These are phyloP conservation scores for Epichloe baconii DNA, from an alignment of 2,329 filamentous ascomycete species.

Conservation along the genomic window DNA sequence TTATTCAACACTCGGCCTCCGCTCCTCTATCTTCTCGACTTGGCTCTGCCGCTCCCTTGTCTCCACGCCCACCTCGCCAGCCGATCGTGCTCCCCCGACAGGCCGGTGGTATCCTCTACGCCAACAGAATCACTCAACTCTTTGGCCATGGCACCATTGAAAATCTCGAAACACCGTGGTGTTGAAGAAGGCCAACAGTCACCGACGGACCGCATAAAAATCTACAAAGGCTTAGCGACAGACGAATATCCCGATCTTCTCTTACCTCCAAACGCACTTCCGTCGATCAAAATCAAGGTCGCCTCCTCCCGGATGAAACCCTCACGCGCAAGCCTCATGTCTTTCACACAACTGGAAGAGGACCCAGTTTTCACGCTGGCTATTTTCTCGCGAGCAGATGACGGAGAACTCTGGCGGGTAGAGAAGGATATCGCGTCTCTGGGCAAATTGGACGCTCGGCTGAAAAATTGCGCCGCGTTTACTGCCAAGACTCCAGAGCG, in stretches of 20 bases:
- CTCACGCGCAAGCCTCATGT: slow-evolving; percentile 73
- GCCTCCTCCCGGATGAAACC: slow-evolving; percentile 92
- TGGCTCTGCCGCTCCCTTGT: slow-evolving; percentile 43
- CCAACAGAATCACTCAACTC: slow-evolving; percentile 6
- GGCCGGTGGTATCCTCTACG: slow-evolving; percentile 45
- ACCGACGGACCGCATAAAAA: slow-evolving; percentile 32
- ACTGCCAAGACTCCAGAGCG: slow-evolving; percentile 70
- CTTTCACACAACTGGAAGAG: slow-evolving; percentile 68
- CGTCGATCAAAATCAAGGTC: slow-evolving; percentile 73
- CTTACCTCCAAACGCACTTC: slow-evolving; percentile 76
- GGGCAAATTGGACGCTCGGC: slow-evolving; percentile 64
- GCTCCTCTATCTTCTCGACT: slow-evolving; percentile 46
- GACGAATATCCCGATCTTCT: slow-evolving; percentile 81
- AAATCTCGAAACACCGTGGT: slow-evolving; percentile 2
- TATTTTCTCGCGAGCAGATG: slow-evolving; percentile 63
- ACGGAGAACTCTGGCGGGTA: slow-evolving; percentile 77
- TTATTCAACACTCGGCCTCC: slow-evolving; percentile 40
- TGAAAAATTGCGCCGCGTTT: slow-evolving; percentile 64
- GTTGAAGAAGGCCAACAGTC: neutral
- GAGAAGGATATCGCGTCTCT: slow-evolving; percentile 84
- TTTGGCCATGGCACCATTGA: slow-evolving; percentile 2
- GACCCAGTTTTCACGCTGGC: slow-evolving; percentile 91
- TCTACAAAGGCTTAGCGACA: slow-evolving; percentile 67
- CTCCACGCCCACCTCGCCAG: slow-evolving; percentile 60
- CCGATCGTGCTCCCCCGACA: slow-evolving; percentile 60